Base-by-base conservation (phyloP, 1,139 yeast genomes). In the Yarrowia galli region DNA sequence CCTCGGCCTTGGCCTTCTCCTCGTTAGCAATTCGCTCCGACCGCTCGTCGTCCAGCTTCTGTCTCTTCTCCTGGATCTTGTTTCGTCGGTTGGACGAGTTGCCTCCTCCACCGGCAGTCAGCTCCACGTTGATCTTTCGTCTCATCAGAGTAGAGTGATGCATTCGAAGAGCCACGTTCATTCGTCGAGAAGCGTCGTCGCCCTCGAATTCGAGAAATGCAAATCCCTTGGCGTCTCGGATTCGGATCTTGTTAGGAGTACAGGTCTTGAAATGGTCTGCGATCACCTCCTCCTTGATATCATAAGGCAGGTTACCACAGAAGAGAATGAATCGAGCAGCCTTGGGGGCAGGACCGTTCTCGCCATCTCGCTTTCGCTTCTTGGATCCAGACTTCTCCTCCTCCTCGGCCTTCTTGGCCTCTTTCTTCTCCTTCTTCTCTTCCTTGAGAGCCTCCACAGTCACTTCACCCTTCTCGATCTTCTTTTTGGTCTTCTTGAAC, bases 51-150 rank as follows among this genome's bases (percentile, higher is more conserved):
- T 85, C 77, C 72, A 92, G 79, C 74, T 88, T 89, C 67, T 86
- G 89, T 76, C 93, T 92, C 82, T 95, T 93, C 67, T 84, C 86
- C 75, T 86, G 86, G 73, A 95, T 84, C 79, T 95, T 95, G 64
- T 84, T 84, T 69, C 86, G 75, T 73, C 99, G 83, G 48, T 81
- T 83, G 68, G 84, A 83, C 9, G 96, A 88, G 77, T 93, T 93
- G 66, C 99, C 99, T 56, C 99, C 99, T 61, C 99, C 99, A 67
- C 99, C 99, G 63, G 92, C 99, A 1, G 98, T 95, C 74, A 95
- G 83, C 78, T 95, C 99, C 42, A 95, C 98, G 75, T 95, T 95
- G 75, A 95, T 92, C 76, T 87, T 90, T 71, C 97, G 83, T 68
- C 85, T 83, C 70, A 86, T 83, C 69, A 93, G 77, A 18, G 81